Evolutionary conservation across 1,284 basidiomycete genomes (phyloP), one percentile per base, ranked within the genome.

Genomic region (Fomitopsis schrenkii): DNA sequence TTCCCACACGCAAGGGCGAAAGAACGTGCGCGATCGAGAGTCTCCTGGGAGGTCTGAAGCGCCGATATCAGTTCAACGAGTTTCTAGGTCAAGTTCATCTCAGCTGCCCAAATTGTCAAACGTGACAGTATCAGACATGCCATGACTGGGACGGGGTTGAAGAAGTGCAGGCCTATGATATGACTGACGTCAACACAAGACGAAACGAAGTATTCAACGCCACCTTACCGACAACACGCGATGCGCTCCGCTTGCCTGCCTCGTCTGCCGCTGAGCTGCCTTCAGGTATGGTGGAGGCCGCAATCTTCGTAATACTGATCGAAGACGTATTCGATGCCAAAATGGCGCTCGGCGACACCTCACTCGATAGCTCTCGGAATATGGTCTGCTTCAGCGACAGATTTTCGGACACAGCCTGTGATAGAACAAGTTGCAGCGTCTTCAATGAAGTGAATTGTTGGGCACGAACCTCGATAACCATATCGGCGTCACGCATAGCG

Each of bases 61-160:
- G 91, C 95, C 2, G 95, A 88, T 59, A 98, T 97, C 19, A 98
- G 79, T 74, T 98, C 96, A 26, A 95, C 93, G 5, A 97, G 79
- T 87, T 91, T 92, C 94, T 95, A 28, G 2, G 14, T 30, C 14
- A n/a, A 12, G 48, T 30, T 50, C 7, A 50, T 50, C 2, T 50
- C 48, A 50, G 17, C 14, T 8, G 1, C 12, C 14, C 28, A 7
- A 10, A 5, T 33, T 22, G 4, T 50, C 7, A 17, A 14, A 4
- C 4, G 28, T 30, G 19, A 26, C 12, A 26, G 22, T n/a, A 46
- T 33, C 53, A 64, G 56, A 70, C 81, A 62, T 68, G 90, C 91
- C 94, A 97, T 97, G 44, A 95, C 91, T 5, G 93, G 93, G 3
- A 96, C 94, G 4, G 95, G 95, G 73, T 98, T 97, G 80, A 98